Evolutionary conservation across 2,329 filamentous ascomycete genomes (phyloP).

Genomic region (Phaeosphaeriaceae sp.): DNA sequence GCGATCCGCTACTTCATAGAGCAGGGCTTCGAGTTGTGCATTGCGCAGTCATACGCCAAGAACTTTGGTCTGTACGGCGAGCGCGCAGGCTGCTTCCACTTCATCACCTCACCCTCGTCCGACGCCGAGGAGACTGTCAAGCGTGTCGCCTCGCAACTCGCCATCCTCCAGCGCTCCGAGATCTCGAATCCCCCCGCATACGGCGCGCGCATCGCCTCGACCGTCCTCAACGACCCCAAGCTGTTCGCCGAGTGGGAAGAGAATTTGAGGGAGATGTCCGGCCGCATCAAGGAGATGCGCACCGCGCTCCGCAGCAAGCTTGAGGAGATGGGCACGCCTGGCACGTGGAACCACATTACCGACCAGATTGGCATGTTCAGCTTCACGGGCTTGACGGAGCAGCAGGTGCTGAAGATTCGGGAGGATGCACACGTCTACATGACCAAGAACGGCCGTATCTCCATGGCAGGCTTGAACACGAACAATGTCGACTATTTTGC

Average conservation of each 20-base stretch:
- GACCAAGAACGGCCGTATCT: conserved; percentile 97
- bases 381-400: conserved; percentile 81
- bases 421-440: conserved; percentile 82
- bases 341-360: conserved; percentile 95
- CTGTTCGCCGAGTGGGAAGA: conserved; percentile 93
- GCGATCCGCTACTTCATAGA: conserved; percentile 95
- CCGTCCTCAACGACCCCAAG: conserved; percentile 80
- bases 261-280: conserved; percentile 91
- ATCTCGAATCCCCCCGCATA: conserved; percentile 97
- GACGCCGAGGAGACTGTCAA: conserved; percentile 67
- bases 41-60: conserved; percentile 64
- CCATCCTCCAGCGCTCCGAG: conserved; percentile 94
- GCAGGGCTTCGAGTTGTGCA: conserved; percentile 77
- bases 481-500: conserved; percentile 94
- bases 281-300: conserved; percentile 93
- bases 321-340: conserved; percentile 84
- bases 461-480: conserved; percentile 96
- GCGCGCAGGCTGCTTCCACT: conserved; percentile 95
- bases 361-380: conserved; percentile 99
- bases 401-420: conserved; percentile 75
- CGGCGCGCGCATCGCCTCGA: conserved; percentile 86
- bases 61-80: conserved; percentile 88
- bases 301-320: conserved; percentile 78
- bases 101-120: conserved; percentile 76
- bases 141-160: conserved; percentile 84